Evolutionary conservation across 2,329 filamentous ascomycete species (phyloP).

Genomic region (Botrytis medusae): DNA sequence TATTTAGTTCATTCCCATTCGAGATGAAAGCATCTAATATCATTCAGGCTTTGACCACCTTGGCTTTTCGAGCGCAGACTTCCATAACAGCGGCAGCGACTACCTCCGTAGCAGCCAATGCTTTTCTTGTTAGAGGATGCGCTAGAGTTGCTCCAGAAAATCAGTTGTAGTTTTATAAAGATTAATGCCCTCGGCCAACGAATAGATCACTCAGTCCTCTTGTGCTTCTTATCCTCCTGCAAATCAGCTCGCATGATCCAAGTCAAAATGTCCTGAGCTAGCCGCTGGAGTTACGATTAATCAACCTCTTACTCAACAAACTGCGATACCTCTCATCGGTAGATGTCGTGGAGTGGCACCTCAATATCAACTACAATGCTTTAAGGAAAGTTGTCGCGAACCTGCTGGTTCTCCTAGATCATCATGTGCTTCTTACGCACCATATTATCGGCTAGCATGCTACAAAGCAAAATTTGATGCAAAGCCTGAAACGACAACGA

Average conservation of each 20-base stretch:
- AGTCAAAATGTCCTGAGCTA: neutral
- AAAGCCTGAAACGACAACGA: neutral
- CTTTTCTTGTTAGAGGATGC: neutral
- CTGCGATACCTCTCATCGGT: neutral
- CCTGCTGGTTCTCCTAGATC: neutral
- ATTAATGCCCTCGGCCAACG: neutral
- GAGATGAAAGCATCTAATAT: neutral
- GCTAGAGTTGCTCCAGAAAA: neutral
- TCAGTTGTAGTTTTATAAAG: neutral
- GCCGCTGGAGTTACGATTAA: neutral
- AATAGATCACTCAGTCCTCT: neutral
- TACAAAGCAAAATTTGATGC: neutral
- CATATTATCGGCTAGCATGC: neutral
- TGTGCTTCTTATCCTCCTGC: neutral
- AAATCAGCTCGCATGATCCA: neutral
- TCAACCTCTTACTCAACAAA: neutral
- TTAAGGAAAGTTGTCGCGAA: neutral
- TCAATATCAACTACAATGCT: neutral
- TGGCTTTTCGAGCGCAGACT: neutral
- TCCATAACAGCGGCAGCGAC: neutral
- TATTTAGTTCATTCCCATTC: neutral
- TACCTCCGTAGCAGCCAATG: neutral
- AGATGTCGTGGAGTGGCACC: neutral
- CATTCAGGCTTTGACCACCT: neutral
- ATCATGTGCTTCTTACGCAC: conserved; percentile 5